These are phyloP conservation scores for Cyanidium caldarium DNA, from an alignment of 23 red algal genomes.

Conservation along the genomic window DNA sequence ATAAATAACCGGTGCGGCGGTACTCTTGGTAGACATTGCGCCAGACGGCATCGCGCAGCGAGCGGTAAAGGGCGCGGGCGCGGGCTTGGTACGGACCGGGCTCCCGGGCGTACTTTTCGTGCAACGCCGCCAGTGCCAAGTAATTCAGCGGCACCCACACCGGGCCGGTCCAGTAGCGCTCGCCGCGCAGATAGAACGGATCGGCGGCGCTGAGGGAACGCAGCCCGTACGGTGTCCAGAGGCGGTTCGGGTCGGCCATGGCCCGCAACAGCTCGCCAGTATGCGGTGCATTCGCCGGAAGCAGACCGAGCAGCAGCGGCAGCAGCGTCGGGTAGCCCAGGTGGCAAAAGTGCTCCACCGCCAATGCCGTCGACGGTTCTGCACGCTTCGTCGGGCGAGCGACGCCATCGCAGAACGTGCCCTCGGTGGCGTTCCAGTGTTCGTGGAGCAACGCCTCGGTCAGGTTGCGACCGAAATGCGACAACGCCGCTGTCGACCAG, in stretches of 20 bases:
- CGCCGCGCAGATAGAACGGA: conserved; percentile 34
- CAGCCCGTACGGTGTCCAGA: conserved; percentile 29
- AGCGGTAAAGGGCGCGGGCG: conserved; percentile 23
- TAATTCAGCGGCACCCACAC: conserved; percentile 94
- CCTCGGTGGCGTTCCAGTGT: background rate
- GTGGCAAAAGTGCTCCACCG: conserved; percentile 21
- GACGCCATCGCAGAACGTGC: background rate
- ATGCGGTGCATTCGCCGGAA: conserved; percentile 27
- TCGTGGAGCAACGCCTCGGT: background rate
- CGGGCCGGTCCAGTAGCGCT: conserved; percentile 96
- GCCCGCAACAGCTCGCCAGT: conserved; percentile 39
- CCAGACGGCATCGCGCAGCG: conserved; percentile 22
- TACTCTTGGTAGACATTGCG: conserved; percentile 38
- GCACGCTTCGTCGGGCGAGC: too few species aligned
- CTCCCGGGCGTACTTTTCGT: conserved; percentile 40
- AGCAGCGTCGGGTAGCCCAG: conserved; percentile 68
- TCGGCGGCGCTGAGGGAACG: conserved; percentile 49
- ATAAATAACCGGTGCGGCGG: conserved; percentile 47
- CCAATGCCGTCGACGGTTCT: too few species aligned
- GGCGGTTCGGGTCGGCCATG: conserved; percentile 19
- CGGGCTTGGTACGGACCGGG: conserved; percentile 40
- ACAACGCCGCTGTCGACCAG: background rate
- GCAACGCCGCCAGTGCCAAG: conserved; percentile 45
- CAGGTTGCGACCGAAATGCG: background rate
- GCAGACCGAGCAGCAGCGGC: conserved; percentile 48